Evolutionary conservation across 768 basidiomycete species (phyloP).

Genomic region (Pleurotus cornucopiae): DNA sequence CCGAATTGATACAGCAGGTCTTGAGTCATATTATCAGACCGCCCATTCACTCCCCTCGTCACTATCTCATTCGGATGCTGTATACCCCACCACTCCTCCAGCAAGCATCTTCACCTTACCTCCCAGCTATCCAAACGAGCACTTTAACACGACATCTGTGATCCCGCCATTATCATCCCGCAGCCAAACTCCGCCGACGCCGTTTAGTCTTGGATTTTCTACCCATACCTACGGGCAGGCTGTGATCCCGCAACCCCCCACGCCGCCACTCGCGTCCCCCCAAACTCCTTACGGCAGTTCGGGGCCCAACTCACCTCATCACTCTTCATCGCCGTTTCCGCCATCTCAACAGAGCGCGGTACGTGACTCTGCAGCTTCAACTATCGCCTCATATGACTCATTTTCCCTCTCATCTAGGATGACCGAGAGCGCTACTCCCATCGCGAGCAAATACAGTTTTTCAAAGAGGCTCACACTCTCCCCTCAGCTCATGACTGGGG

Average conservation of each 20-base stretch:
- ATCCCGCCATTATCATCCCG: not conserved
- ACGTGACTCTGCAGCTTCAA: conserved; percentile 6
- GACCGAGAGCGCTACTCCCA: conserved; percentile 26
- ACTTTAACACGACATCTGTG: not conserved
- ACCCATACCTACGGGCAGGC: not conserved
- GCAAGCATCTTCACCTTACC: not conserved
- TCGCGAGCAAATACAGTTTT: conserved; percentile 41
- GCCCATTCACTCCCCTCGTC: not conserved
- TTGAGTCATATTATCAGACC: not conserved
- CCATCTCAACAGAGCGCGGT: not conserved
- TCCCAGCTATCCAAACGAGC: not conserved
- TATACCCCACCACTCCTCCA: not conserved
- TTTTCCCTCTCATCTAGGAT: conserved; percentile 16
- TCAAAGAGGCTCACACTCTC: conserved; percentile 35
- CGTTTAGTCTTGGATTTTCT: not conserved
- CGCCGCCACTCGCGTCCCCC: not conserved
- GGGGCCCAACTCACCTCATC: not conserved
- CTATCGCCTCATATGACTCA: conserved; percentile 16
- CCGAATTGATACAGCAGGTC: not conserved
- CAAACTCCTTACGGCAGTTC: not conserved
- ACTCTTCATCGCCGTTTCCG: not conserved
- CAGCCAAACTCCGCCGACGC: not conserved
- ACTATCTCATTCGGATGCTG: not conserved
- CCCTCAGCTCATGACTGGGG: conserved; percentile 30
- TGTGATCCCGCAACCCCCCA: not conserved